A percentile compares a stretch with the other conserved stretches of the same genome.
Evolutionary conservation across 208 protist species (phyloP).

Genomic region (Wallacemonas collosoma): DNA sequence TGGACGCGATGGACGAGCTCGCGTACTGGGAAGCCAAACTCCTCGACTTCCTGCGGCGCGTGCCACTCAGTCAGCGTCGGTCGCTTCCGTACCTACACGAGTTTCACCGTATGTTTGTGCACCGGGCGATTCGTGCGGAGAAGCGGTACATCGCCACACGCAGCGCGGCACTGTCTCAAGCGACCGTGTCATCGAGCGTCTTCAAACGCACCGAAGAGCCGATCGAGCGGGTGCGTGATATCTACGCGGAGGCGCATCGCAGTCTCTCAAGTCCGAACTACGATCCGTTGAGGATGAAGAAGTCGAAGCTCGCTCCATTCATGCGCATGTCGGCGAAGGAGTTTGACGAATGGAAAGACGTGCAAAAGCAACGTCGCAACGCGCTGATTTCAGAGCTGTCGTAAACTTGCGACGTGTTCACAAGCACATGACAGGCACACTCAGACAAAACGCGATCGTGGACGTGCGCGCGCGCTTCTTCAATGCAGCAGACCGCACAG

Average conservation of each 20-base stretch:
- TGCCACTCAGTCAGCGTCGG: constrained; percentile 67
- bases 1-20: constrained; percentile 82
- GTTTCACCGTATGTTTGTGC: constrained; percentile 65
- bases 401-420: constrained; percentile 6
- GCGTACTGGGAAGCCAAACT: constrained; percentile 72
- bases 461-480: too few species aligned
- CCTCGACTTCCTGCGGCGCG: constrained; percentile 62
- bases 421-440: too few species aligned
- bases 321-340: constrained; percentile 72
- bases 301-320: constrained; percentile 62
- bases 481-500: too few species aligned
- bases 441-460: too few species aligned
- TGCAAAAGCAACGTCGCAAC: constrained; percentile 53
- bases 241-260: constrained; percentile 79
- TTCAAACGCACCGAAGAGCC: constrained; percentile 68
- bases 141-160: constrained; percentile 63
- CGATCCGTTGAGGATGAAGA: constrained; percentile 83
- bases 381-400: constrained; percentile 55
- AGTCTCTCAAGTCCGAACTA: constrained; percentile 81
- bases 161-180: constrained; percentile 38
- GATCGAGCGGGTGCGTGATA: constrained; percentile 52
- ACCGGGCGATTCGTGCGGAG: constrained; percentile 76
- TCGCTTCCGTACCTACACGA: constrained; percentile 80
- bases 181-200: constrained; percentile 35
- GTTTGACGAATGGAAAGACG: constrained; percentile 72